phyloP scores from a whole-genome alignment of 176 grass and related monocot genomes.

The Raddia guianensis region DNA sequence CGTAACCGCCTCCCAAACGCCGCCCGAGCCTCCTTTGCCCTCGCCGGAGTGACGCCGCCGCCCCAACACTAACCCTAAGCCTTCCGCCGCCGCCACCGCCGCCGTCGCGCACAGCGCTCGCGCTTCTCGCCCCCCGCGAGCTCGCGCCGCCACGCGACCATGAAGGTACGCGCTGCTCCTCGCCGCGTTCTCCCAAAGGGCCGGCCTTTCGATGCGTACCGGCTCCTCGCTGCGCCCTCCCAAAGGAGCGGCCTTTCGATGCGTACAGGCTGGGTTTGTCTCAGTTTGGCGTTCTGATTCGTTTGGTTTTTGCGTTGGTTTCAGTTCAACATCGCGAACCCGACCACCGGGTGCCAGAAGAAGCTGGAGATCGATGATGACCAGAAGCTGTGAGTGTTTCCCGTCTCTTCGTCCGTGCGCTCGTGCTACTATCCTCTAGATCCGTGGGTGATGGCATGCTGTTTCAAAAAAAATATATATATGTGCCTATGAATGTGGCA shows the following conservation, averaged over 20 bases:
- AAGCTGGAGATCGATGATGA: conserved; percentile 95
- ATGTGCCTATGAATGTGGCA: background rate
- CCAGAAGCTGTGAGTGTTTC: conserved; percentile 90
- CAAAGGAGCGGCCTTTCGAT: too few species aligned
- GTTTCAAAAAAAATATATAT: too few species aligned
- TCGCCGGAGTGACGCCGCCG: too few species aligned
- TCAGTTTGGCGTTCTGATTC: conserved; percentile 5
- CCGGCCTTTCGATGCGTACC: background rate
- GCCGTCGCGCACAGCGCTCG: too few species aligned
- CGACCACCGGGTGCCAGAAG: conserved; percentile 96
- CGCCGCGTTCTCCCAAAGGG: background rate
- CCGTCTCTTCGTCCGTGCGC: background rate
- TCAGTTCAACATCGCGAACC: conserved; percentile 91
- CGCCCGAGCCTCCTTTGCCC: too few species aligned
- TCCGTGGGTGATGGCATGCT: background rate
- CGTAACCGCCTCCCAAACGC: too few species aligned
- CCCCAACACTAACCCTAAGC: too few species aligned
- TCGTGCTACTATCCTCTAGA: background rate
- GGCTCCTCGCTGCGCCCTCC: background rate
- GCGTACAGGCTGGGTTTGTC: background rate
- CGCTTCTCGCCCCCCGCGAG: conserved; percentile 39
- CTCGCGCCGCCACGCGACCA: conserved; percentile 28
- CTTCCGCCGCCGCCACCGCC: conserved; percentile 37
- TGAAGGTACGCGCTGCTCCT: conserved; percentile 48
- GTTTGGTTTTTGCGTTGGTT: conserved; percentile 25